Evolutionary conservation across 768 basidiomycete genomes (phyloP), one percentile per base, ranked within the genome.

Genomic region (Hydnomerulius pinastri): DNA sequence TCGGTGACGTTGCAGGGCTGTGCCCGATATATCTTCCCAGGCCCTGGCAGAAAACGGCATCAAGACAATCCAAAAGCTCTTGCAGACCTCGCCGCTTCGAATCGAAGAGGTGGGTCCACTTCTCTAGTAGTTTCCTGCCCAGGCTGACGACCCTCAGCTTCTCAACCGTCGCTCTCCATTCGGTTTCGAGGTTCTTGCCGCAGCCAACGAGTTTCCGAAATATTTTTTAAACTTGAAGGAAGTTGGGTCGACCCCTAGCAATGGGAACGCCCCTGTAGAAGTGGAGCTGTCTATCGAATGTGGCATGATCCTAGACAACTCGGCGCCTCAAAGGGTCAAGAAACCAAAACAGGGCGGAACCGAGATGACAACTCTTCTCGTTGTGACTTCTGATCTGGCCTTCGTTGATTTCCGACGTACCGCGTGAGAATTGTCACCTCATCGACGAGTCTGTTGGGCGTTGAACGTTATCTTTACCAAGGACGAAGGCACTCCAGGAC

Each of bases 351-450:
- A 64, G 46, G 65, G 71, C n/a, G 65, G 65, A 39, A 65, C 70
- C 6, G 81, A 85, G 53, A 85, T 82, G 76, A 90, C 91, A 1
- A 74, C 79, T 24, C 73, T 93, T n/a, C 67, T 92, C 36, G 85
- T 86, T 4, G 40, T 89, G 32, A 90, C 86, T 0, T 91, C 90
- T 1, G 91, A 92, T 63, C 68, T 82, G 58, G 77, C 79, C 20
- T 82, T 86, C 44, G 67, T 96, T 49, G 90, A 92, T 62, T 93
- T 87, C 63, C 83, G 92, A 25, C 80, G 88, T 18, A 88, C 89
- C 37, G 74, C 79, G 92, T 92, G 58, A 57, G 77, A 60, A 9
- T 4, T n/a, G n/a, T 55, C 27, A 30, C 4, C 7, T 32, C 6
- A n/a, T 56, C 35, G n/a, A n/a, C n/a, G n/a, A n/a, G n/a, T 21